Base-by-base conservation (phyloP, 352 stramenopile genomes). In the Globisporangium camurandrum region DNA sequence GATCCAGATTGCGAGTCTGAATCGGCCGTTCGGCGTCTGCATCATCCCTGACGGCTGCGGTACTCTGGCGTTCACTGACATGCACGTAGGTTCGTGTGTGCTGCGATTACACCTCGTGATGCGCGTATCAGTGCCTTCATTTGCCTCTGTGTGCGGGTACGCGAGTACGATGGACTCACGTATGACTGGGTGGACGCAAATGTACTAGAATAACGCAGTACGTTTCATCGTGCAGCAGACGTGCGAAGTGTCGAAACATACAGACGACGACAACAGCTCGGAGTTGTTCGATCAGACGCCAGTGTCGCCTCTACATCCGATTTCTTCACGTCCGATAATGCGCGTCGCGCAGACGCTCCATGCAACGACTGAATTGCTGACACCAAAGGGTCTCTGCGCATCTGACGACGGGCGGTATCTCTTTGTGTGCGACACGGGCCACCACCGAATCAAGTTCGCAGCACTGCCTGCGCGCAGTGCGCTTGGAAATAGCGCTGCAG, bases 391-490 rank as follows among this genome's bases (percentile, higher is more conserved):
- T 1, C 62, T 84, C 12, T 64, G 48, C 49, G 49, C 59, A 10
- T 78, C 71, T 9, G 48, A 59, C 36, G 67, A 81, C 31, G 57
- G 56, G 0, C 54, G 63, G 11, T 65, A 76, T 34, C 42, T 84
- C 49, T 78, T 81, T 50, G 67, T 81, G 33, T 81, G 69, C 14
- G 72, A 81, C 54, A 69, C 67, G 9, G 72, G 72, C 1, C 69
- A 84, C 51, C 64, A 79, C 56, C 66, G 55, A 42, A 67, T 84
- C 54, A 75, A 76, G 42, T 65, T 78, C 26, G 72, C 62, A 19
- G 58, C 63, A 9, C 16, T 84, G 23, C 61, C 71, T 0, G 58
- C 46, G 11, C 60, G 40, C 20, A 72, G 57, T 12, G 56, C 40
- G 5, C 46, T 79, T 7, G 9, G 17, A 2, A 39, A 27, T 4